These are phyloP conservation scores for Escovopsis sp. DNA, from an alignment of 2,329 filamentous ascomycete species.

Conservation along the genomic window DNA sequence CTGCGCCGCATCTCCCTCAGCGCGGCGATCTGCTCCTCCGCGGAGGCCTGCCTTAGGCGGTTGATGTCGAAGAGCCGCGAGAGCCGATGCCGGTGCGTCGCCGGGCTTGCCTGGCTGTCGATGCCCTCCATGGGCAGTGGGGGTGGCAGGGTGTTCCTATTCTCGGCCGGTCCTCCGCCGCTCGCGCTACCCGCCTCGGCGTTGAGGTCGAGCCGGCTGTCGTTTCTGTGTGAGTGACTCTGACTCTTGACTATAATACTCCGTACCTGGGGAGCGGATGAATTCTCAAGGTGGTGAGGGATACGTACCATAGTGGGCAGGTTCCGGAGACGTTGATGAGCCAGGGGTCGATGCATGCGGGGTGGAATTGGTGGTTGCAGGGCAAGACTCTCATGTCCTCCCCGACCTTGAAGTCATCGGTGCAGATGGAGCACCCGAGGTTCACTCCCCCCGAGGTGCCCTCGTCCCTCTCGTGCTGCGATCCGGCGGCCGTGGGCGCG, in stretches of 20 bases:
- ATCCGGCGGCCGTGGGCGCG: not conserved
- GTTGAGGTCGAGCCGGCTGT: slow-evolving; percentile 41
- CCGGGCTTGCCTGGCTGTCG: slow-evolving; percentile 16
- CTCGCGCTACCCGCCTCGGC: slow-evolving; percentile 20
- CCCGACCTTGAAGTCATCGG: slow-evolving; percentile 51
- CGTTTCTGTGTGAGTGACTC: no score
- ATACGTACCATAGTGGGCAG: slow-evolving; percentile 52
- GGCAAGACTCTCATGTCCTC: slow-evolving; percentile 55
- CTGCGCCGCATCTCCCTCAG: slow-evolving; percentile 30
- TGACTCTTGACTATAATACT: no score
- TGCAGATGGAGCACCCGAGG: slow-evolving; percentile 52
- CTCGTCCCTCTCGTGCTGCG: slow-evolving; percentile 7
- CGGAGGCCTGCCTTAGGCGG: slow-evolving; percentile 41
- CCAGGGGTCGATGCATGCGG: slow-evolving; percentile 55
- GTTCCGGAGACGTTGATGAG: slow-evolving; percentile 55
- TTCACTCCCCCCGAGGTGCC: slow-evolving; percentile 21
- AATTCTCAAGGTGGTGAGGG: no score
- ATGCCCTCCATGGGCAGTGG: slow-evolving; percentile 26
- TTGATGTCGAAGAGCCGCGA: slow-evolving; percentile 43
- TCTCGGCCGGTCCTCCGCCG: slow-evolving; percentile 7
- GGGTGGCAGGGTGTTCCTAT: slow-evolving; percentile 20
- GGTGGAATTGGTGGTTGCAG: slow-evolving; percentile 55
- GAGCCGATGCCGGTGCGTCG: slow-evolving; percentile 26
- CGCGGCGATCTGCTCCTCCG: slow-evolving; percentile 47
- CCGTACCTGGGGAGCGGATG: no score